Conservation (phyloP, 495 filamentous ascomycete species). For the Aspergillus indologenus region DNA sequence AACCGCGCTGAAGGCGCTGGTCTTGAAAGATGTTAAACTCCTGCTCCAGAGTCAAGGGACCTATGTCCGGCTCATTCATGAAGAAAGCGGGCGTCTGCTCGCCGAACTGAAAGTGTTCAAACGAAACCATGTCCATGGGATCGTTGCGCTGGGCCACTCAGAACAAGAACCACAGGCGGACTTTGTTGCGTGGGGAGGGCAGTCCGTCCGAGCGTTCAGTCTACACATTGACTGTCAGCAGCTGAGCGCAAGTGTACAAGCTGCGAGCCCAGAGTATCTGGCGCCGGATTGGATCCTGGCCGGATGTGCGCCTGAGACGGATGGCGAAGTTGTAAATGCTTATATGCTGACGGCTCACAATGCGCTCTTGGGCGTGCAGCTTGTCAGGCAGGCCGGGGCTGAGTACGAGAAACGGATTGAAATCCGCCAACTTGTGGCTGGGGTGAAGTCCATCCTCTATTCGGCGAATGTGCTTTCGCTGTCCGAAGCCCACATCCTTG, state of each 20-base stretch:
- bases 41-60: conserved; percentile 45
- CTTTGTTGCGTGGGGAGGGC: conserved; percentile 73
- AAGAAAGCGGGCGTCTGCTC: conserved; percentile 29
- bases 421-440: conserved; percentile 51
- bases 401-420: conserved; percentile 28
- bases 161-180: conserved; percentile 30
- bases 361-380: conserved; percentile 51
- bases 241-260: conserved; percentile 10
- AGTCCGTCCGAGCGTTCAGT: conserved; percentile 61
- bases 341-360: conserved; percentile 83
- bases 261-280: conserved; percentile 34
- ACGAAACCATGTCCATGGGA: conserved; percentile 44
- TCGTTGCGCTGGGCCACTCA: conserved; percentile 25
- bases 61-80: conserved; percentile 37
- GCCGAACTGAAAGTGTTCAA: conserved; percentile 34
- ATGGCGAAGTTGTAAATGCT: conserved; percentile 18
- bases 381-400: conserved; percentile 17
- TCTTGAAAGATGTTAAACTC: conserved; percentile 22
- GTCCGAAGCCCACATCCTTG: conserved; percentile 56
- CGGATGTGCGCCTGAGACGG: conserved; percentile 42
- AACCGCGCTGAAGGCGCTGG: conserved; percentile 35
- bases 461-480: conserved; percentile 69
- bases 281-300: conserved; percentile 83
- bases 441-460: conserved; percentile 83
- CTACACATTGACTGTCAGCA: conserved; percentile 15